Evolutionary conservation across 352 stramenopile genomes (phyloP).

Genomic region (Bremia lactucae): DNA sequence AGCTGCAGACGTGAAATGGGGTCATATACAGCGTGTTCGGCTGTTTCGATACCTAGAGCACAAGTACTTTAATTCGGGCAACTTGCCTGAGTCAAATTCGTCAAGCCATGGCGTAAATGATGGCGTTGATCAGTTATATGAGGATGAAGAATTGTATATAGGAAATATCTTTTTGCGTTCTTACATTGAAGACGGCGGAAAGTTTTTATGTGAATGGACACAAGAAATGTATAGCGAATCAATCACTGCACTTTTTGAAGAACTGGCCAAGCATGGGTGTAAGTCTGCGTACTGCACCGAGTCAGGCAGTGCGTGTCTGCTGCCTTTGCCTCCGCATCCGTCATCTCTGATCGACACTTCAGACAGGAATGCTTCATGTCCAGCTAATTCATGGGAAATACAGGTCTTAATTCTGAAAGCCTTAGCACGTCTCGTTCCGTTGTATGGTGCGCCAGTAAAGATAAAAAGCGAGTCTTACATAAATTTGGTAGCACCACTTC

Average conservation of each 20-base stretch:
- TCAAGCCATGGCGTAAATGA: constrained; percentile 6
- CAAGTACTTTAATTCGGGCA: constrained; percentile 39
- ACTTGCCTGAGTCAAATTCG: constrained; percentile 12
- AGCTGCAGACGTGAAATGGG: constrained; percentile 72
- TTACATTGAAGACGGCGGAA: constrained; percentile 69
- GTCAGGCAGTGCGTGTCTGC: constrained; percentile 8
- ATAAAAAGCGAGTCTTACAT: constrained; percentile 53
- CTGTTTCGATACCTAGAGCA: constrained; percentile 56
- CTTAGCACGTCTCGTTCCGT: constrained; percentile 47
- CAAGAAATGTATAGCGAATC: constrained; percentile 56
- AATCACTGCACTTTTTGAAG: constrained; percentile 52
- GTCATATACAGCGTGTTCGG: constrained; percentile 34
- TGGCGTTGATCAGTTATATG: constrained; percentile 15
- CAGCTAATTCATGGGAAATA: constrained; percentile 54
- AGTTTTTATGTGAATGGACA: constrained; percentile 71
- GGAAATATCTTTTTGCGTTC: constrained; percentile 74
- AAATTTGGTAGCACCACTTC: constrained; percentile 45
- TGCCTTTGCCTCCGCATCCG: constrained; percentile 7
- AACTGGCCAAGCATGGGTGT: constrained; percentile 35
- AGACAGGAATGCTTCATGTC: constrained; percentile 14
- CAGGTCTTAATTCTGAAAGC: constrained; percentile 76
- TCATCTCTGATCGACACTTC: constrained; percentile 7
- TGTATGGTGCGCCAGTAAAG: constrained; percentile 37
- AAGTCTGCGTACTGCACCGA: constrained; percentile 38
- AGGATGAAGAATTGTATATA: constrained; percentile 59